A percentile compares a stretch with the other conserved stretches of the same genome.
Conservation (phyloP, 2,329 filamentous ascomycete species). For the Chrysosporium keratinophilum region DNA sequence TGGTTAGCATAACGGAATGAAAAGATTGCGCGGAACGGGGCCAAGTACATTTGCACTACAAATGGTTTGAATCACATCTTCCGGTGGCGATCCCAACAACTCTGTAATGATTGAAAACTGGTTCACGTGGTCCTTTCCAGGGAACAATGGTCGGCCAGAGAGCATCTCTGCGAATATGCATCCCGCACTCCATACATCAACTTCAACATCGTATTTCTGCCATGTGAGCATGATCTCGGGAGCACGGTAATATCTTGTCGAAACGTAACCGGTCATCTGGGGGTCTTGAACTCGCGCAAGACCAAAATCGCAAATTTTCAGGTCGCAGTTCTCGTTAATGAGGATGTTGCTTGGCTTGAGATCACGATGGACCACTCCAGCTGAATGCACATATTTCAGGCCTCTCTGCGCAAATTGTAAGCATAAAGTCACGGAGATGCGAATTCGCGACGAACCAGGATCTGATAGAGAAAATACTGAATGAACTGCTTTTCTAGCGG, state of each 20-base stretch:
- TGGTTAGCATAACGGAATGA: conserved; percentile 9
- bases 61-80: conserved; percentile 97
- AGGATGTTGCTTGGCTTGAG: conserved; percentile 98
- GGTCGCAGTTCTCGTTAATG: conserved; percentile 98
- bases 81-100: conserved; percentile 85
- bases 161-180: conserved; percentile 99
- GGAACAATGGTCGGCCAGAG: conserved; percentile 84
- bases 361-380: conserved; percentile 93
- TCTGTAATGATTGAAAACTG: conserved; percentile 99
- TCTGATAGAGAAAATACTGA: conserved; percentile 99
- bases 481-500: conserved; percentile 99
- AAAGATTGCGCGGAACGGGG: neutral
- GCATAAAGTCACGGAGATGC: neutral
- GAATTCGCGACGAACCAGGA: conserved; percentile 58
- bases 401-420: conserved; percentile 55
- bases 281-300: conserved; percentile 95
- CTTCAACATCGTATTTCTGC: conserved; percentile 99
- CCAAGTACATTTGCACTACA: conserved; percentile 83
- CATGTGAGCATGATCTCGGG: conserved; percentile 99
- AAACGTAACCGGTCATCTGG: conserved; percentile 99
- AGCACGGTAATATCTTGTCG: conserved; percentile 94
- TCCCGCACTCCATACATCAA: conserved; percentile 98
- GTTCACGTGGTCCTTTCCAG: conserved; percentile 98
- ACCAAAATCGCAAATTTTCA: conserved; percentile 99
- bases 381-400: conserved; percentile 97